Conservation (phyloP, 2,329 filamentous ascomycete genomes). For the Hysterium pulicare region DNA sequence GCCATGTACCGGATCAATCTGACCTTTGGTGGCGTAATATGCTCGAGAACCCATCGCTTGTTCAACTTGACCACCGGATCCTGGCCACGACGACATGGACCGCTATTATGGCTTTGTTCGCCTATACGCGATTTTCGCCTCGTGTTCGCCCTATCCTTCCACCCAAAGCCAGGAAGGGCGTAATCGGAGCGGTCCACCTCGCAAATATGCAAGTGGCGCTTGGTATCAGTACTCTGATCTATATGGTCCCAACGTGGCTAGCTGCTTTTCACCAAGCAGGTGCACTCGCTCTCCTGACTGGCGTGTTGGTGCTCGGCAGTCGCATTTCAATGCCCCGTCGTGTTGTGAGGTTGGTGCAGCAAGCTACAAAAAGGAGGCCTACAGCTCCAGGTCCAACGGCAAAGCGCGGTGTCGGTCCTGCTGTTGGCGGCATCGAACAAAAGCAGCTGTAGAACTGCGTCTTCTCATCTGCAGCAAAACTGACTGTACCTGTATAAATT, state of each 20-base stretch:
- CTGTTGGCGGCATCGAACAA: conserved; percentile 1
- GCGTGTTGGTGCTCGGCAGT: conserved; percentile 74
- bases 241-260: conserved; percentile 84
- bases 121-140: conserved; percentile 69
- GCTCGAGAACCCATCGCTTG: conserved; percentile 92
- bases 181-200: conserved; percentile 78
- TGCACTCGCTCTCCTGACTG: conserved; percentile 77
- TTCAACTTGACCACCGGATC: conserved; percentile 93
- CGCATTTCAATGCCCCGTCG: conserved; percentile 32
- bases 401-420: background rate
- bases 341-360: conserved; percentile 8
- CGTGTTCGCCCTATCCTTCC: conserved; percentile 59
- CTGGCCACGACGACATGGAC: conserved; percentile 87
- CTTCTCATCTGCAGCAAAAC: too few species aligned
- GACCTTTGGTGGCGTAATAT: conserved; percentile 97
- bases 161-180: conserved; percentile 63
- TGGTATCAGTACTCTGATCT: conserved; percentile 87
- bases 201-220: conserved; percentile 77
- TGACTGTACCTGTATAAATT: too few species aligned
- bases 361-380: conserved; percentile 1
- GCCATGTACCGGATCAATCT: conserved; percentile 68
- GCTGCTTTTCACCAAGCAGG: conserved; percentile 93
- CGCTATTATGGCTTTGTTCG: conserved; percentile 72
- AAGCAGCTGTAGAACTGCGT: background rate
- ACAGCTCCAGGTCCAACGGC: background rate